Percentiles rank a stretch among this genome's conserved stretches.
Conservation (phyloP, 169 alveolate species). For the Eimeria tenella region DNA sequence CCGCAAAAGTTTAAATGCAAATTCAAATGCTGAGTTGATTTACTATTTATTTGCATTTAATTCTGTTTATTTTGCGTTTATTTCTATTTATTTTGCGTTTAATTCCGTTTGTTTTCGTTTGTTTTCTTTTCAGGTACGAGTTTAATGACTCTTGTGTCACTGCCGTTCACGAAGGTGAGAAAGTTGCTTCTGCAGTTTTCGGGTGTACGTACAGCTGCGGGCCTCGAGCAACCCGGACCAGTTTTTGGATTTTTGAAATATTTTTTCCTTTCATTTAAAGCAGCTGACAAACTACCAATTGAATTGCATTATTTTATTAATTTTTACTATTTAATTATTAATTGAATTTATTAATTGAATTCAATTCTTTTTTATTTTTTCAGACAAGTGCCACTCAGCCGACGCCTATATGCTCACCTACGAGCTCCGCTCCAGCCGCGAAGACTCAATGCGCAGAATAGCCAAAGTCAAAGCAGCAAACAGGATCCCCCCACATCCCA, state of each 20-base stretch:
- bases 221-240: not conserved
- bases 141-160: conserved; percentile 68
- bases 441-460: not conserved
- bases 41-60: too few species aligned
- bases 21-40: too few species aligned
- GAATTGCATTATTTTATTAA: not conserved
- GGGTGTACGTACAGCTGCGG: not conserved
- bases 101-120: not conserved
- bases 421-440: conserved; percentile 18
- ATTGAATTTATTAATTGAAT: too few species aligned
- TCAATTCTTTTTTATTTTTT: not conserved
- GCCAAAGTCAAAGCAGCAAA: not conserved
- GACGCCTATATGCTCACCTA: conserved; percentile 73
- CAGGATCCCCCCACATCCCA: not conserved
- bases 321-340: not conserved
- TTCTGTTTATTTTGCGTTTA: too few species aligned
- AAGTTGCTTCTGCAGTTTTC: not conserved
- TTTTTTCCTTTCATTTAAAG: too few species aligned
- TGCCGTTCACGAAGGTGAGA: conserved; percentile 66
- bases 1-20: too few species aligned
- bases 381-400: conserved; percentile 55
- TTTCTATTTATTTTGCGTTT: not conserved
- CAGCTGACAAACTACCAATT: too few species aligned
- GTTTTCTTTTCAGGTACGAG: conserved; percentile 50
- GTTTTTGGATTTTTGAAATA: not conserved